Percentiles rank a stretch among this genome's conserved stretches.
These are phyloP conservation scores for Infundibulicybe gibba DNA, from an alignment of 768 basidiomycete species.

Conservation along the genomic window DNA sequence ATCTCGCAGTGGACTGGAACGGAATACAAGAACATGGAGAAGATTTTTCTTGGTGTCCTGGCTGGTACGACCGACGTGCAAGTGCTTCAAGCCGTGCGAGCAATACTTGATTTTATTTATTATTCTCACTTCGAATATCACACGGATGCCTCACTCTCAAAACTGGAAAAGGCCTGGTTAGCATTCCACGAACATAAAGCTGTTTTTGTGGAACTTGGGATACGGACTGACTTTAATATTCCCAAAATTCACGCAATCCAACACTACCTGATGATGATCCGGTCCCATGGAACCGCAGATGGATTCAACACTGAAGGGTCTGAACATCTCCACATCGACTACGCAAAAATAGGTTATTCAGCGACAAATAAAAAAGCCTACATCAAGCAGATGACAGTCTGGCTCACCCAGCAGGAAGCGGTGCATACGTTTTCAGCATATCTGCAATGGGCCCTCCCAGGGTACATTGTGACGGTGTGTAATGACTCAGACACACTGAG, in stretches of 20 bases:
- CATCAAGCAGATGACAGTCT: slow-evolving; percentile 7
- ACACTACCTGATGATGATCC: slow-evolving; percentile 27
- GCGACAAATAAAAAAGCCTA: slow-evolving; percentile 7
- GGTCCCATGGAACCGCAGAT: slow-evolving; percentile 18
- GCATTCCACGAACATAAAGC: slow-evolving; percentile 27
- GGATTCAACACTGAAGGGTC: slow-evolving; percentile 9
- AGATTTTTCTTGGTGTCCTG: no score
- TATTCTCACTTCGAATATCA: slow-evolving; percentile 23
- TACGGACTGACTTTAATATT: slow-evolving; percentile 32
- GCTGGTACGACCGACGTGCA: slow-evolving; percentile 12
- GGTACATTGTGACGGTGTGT: neutral
- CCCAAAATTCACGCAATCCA: slow-evolving; percentile 29
- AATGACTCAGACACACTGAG: neutral
- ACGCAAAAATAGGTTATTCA: slow-evolving; percentile 22
- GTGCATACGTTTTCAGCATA: no score
- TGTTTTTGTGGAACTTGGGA: slow-evolving; percentile 19
- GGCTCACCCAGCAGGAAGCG: slow-evolving; percentile 8
- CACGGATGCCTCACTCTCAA: slow-evolving; percentile 17
- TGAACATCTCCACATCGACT: slow-evolving; percentile 12
- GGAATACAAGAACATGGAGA: no score
- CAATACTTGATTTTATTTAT: no score
- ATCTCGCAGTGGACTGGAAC: no score
- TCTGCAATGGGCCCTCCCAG: no score
- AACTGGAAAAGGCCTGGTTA: slow-evolving; percentile 14
- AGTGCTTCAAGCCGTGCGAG: slow-evolving; percentile 18